A percentile compares a stretch with the other conserved stretches of the same genome.
Conservation (phyloP, 75 land plant species). For the Picea sitchensis region DNA sequence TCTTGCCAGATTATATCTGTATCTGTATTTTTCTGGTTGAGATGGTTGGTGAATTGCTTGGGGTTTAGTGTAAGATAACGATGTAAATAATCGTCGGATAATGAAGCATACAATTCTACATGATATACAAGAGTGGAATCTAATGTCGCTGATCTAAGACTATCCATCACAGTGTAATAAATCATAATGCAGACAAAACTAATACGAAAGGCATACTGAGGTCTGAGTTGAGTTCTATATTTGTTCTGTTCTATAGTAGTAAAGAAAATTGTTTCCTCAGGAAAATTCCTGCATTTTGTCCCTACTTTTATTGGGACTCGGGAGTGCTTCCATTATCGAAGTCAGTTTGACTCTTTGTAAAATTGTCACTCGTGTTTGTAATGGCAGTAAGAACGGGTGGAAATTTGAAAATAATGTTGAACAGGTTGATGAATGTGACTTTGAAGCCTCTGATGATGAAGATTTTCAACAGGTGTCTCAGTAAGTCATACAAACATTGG, state of each 20-base stretch:
- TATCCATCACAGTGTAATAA: neutral
- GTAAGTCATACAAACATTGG: neutral
- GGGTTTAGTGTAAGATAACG: neutral
- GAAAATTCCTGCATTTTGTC: neutral
- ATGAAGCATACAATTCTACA: neutral
- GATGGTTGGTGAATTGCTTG: neutral
- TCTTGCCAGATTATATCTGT: conserved; percentile 1
- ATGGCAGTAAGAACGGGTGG: neutral
- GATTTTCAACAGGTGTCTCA: neutral
- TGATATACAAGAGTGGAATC: neutral
- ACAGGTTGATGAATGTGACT: neutral
- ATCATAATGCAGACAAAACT: neutral
- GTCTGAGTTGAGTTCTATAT: neutral
- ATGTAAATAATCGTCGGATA: neutral
- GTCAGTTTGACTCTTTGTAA: neutral
- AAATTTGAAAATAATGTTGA: neutral
- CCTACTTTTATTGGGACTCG: neutral
- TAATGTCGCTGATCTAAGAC: neutral
- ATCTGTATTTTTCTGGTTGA: neutral
- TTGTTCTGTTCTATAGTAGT: neutral
- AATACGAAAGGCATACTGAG: neutral
- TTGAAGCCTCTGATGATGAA: neutral
- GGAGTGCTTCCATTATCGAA: neutral
- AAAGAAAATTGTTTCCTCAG: neutral
- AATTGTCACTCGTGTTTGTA: neutral